phyloP scores from a whole-genome alignment of 805 yeast genomes.

The Candida yuanshanica region DNA sequence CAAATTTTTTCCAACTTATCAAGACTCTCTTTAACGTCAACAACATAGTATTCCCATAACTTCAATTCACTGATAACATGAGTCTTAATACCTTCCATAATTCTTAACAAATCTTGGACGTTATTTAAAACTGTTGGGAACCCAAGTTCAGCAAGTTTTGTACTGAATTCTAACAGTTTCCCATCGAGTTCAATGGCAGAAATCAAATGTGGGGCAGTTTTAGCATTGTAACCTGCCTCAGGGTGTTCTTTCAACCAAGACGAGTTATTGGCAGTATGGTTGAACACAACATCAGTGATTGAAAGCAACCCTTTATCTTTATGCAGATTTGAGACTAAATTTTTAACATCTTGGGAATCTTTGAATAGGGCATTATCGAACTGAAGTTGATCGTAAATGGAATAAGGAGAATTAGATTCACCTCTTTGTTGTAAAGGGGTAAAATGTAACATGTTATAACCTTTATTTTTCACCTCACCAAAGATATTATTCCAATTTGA shows the following conservation, averaged over 20 bases:
- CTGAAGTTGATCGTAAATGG: conserved; percentile 76
- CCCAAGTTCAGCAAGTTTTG: conserved; percentile 47
- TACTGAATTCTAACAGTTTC: conserved; percentile 60
- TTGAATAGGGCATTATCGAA: conserved; percentile 68
- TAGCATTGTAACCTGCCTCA: conserved; percentile 79
- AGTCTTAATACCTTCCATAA: conserved; percentile 63
- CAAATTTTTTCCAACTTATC: conserved; percentile 34
- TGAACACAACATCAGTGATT: conserved; percentile 88
- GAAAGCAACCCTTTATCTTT: conserved; percentile 58
- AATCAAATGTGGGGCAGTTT: conserved; percentile 83
- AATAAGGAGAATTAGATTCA: conserved; percentile 86
- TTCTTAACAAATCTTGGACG: conserved; percentile 47
- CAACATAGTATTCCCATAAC: conserved; percentile 86
- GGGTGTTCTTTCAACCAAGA: conserved; percentile 82
- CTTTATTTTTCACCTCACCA: conserved; percentile 56
- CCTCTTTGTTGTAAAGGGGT: conserved; percentile 92
- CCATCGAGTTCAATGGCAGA: conserved; percentile 83
- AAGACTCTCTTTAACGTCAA: conserved; percentile 46
- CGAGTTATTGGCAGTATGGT: conserved; percentile 92
- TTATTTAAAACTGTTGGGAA: conserved; percentile 52
- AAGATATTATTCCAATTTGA: conserved; percentile 66
- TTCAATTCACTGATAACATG: conserved; percentile 63
- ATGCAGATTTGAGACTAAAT: conserved; percentile 45
- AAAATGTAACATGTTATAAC: conserved; percentile 94
- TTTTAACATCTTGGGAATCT: conserved; percentile 46